Evolutionary conservation across 1,139 yeast genomes (phyloP).

Genomic region (Pneumocystis carinii): DNA sequence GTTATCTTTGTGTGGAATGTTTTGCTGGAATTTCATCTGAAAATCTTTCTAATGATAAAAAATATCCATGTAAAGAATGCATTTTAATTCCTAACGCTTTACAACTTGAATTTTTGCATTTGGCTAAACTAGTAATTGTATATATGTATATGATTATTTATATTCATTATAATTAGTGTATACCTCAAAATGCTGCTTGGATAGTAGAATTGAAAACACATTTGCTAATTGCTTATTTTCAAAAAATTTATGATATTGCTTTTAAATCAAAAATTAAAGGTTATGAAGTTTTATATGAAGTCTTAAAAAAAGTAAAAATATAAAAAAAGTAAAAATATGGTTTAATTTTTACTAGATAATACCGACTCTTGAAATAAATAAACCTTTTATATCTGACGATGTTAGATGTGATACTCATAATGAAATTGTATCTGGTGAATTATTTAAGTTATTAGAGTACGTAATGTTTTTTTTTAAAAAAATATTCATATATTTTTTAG

Average conservation of each 20-base stretch:
- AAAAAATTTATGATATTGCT: not conserved
- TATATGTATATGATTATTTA: not conserved
- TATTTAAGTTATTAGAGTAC: not conserved
- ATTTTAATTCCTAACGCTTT: not conserved
- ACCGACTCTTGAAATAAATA: not conserved
- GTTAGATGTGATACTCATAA: not conserved
- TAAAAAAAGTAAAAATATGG: not conserved
- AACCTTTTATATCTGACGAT: not conserved
- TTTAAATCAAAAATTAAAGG: not conserved
- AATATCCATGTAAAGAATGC: not conserved
- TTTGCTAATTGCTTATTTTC: not conserved
- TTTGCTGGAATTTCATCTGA: not conserved
- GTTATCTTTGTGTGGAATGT: not conserved
- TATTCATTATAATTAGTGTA: not conserved
- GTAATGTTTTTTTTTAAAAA: not conserved
- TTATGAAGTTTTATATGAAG: not conserved
- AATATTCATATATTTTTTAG: not conserved
- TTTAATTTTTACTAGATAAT: not conserved
- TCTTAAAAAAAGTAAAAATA: not conserved
- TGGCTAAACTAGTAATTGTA: not conserved
- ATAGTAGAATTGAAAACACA: not conserved
- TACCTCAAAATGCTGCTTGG: not conserved
- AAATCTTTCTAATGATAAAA: not conserved
- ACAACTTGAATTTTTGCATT: not conserved
- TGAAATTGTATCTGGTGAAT: not conserved